Conservation (phyloP, 2,329 filamentous ascomycete species). For the Hymenoscyphus repandus region DNA sequence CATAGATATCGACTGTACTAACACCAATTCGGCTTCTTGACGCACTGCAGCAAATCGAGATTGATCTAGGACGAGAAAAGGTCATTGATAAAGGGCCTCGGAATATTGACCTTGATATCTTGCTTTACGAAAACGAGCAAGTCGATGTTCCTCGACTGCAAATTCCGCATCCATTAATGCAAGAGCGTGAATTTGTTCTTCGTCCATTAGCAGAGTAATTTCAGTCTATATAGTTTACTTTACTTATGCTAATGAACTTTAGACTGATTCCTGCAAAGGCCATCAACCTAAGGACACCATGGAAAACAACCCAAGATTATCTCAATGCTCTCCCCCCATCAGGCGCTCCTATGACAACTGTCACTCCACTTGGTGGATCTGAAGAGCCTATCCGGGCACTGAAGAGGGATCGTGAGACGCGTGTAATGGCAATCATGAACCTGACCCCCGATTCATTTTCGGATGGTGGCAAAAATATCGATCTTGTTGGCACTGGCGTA, state of each 20-base stretch:
- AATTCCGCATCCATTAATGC: slow-evolving; percentile 78
- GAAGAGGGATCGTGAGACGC: slow-evolving; percentile 52
- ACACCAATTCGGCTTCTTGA: slow-evolving; percentile 73
- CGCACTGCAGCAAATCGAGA: slow-evolving; percentile 78
- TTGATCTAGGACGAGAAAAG: slow-evolving; percentile 72
- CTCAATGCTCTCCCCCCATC: slow-evolving; percentile 52
- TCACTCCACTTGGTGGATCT: slow-evolving; percentile 48
- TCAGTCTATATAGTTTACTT: background rate
- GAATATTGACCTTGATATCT: slow-evolving; percentile 90
- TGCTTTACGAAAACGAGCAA: slow-evolving; percentile 68
- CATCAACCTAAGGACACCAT: slow-evolving; percentile 48
- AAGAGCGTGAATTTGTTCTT: slow-evolving; percentile 90
- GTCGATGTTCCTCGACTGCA: slow-evolving; percentile 69
- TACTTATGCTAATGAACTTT: background rate
- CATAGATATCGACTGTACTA: slow-evolving; percentile 73
- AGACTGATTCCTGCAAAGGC: slow-evolving; percentile 53
- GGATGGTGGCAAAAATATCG: slow-evolving; percentile 66
- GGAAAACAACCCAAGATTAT: slow-evolving; percentile 56
- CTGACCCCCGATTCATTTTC: slow-evolving; percentile 96
- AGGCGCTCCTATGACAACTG: slow-evolving; percentile 48
- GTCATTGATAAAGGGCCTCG: slow-evolving; percentile 88
- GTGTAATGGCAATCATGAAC: slow-evolving; percentile 92
- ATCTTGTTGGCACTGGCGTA: background rate
- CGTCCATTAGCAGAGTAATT: slow-evolving; percentile 74
- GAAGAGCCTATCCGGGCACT: slow-evolving; percentile 54